Evolutionary conservation across 306 rosid species (phyloP), one percentile per base, ranked within the genome.

Genomic region (Lotus japonicus): DNA sequence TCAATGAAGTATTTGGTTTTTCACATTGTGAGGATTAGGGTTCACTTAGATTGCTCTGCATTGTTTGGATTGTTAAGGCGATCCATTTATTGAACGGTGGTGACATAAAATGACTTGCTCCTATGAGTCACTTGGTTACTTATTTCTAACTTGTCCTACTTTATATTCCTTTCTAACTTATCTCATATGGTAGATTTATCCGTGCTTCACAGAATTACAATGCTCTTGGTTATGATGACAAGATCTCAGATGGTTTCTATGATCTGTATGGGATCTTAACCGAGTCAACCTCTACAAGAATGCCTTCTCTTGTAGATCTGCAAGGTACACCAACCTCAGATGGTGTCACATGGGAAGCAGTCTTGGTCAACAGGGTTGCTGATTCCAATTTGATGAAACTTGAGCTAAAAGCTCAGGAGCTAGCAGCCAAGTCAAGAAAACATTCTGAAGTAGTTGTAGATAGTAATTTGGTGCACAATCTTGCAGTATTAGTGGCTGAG

Each of bases 191-290:
- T 90, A 90, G 99, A 90, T 86, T 90, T 94, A 81, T 84, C 82
- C 88, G 66, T 90, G 88, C 96, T 95, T 90, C 91, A 80, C 99
- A 95, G 99, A 95, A 88, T 95, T 90, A 88, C 95, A 90, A 85
- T 84, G 84, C 89, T 82, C 92, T 95, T 74, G 83, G 97, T 78
- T 90, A 82, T 80, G 97, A 95, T 87, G 99, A 95, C 87, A 90
- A 95, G 90, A 87, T 95, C 80, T 61, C 87, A 77, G 97, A 95
- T 68, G 99, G 97, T 77, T 95, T 95, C 85, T 95, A 95, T 75
- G 99, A 95, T 79, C 88, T 95, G 35, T 90, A 87, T 77, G 99
- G 96, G 71, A 82, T 87, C 62, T 70, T 90, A 79, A 84, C 75
- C 0, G 88, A 77, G 66, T 81, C 88, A 48, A 81, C 79, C 68